These are phyloP conservation scores for Cinchona pubescens DNA, from an alignment of 257 asterid species.

Conservation along the genomic window DNA sequence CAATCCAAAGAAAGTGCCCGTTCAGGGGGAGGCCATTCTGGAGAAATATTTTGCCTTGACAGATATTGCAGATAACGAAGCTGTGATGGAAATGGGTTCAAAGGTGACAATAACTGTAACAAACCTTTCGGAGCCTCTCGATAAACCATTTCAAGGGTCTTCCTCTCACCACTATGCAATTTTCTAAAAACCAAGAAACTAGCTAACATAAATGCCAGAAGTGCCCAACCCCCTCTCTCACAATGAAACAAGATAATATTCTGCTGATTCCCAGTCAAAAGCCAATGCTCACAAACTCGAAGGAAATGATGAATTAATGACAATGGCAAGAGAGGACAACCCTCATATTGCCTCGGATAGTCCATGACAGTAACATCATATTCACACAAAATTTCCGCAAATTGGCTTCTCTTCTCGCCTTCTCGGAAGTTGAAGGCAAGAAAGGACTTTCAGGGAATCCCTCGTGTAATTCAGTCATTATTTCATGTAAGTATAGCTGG, in stretches of 20 bases:
- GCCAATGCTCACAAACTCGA: slow-evolving; percentile 93
- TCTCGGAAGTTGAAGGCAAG: slow-evolving; percentile 94
- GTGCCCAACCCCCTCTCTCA: slow-evolving; percentile 96
- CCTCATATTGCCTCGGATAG: slow-evolving; percentile 97
- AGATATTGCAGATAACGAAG: slow-evolving; percentile 89
- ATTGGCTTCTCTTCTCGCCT: slow-evolving; percentile 88
- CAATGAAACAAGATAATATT: slow-evolving; percentile 90
- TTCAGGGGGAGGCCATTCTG: slow-evolving; percentile 97
- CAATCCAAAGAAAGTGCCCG: slow-evolving; percentile 94
- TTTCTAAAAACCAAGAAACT: slow-evolving; percentile 87
- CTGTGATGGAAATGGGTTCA: slow-evolving; percentile 95
- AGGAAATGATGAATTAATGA: slow-evolving; percentile 89
- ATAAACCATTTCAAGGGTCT: slow-evolving; percentile 84
- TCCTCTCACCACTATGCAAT: slow-evolving; percentile 74
- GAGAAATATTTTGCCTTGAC: slow-evolving; percentile 80
- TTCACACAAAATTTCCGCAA: slow-evolving; percentile 77
- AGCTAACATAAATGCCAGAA: slow-evolving; percentile 76
- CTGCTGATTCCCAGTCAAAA: slow-evolving; percentile 63
- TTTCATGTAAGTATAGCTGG: slow-evolving; percentile 88
- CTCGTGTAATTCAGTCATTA: slow-evolving; percentile 81
- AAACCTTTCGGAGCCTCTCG: slow-evolving; percentile 92
- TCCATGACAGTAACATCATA: slow-evolving; percentile 91
- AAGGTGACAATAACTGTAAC: slow-evolving; percentile 79
- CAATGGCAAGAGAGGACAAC: slow-evolving; percentile 88
- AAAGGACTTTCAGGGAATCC: slow-evolving; percentile 82